Base-by-base conservation (phyloP, 257 asterid species). In the Lavandula angustifolia region DNA sequence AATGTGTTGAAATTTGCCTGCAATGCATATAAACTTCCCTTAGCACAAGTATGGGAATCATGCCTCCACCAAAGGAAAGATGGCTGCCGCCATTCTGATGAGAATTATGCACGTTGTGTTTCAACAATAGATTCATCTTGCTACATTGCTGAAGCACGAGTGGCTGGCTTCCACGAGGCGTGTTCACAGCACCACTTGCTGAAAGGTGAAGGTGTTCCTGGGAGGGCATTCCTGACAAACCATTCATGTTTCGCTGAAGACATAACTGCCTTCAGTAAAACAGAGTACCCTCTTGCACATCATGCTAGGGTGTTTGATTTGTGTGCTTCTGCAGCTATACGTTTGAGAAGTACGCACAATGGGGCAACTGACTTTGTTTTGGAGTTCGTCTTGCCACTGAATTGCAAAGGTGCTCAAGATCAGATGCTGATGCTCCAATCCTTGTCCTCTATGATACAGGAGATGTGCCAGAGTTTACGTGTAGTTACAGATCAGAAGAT, bases 11-110 rank as follows among this genome's bases (percentile, higher is more conserved):
- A 54, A 76, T 73, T 77, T 58, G 81, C 83, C 0, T 84, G 92
- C 38, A 79, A 80, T 40, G 31, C 79, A 3, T 82, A 84, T 69
- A 74, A 78, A 62, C 60, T 88, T 73, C 94, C 96, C 29, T 34
- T 88, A 75, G 94, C 89, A 31, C 96, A 88, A 79, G 79, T 87
- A 18, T 88, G 96, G 96, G 88, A 85, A 4, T 80, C 88, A 0
- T 88, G 96, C 61, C 51, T 56, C 44, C 85, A 84, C 66, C 92
- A 85, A 58, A 75, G 80, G 7, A 88, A 76, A 71, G 82, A 82
- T 14, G 95, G 95, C 1, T 78, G 87, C 68, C 76, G 86, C 33
- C 92, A 84, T 69, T 82, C 96, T 2, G 83, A 85, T 34, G 89
- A 88, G 78, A 85, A 77, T 49, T 80, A 69, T 35, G 47, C 75